phyloP scores from a whole-genome alignment of 495 filamentous ascomycete species.

The Xylaria flabelliformis region DNA sequence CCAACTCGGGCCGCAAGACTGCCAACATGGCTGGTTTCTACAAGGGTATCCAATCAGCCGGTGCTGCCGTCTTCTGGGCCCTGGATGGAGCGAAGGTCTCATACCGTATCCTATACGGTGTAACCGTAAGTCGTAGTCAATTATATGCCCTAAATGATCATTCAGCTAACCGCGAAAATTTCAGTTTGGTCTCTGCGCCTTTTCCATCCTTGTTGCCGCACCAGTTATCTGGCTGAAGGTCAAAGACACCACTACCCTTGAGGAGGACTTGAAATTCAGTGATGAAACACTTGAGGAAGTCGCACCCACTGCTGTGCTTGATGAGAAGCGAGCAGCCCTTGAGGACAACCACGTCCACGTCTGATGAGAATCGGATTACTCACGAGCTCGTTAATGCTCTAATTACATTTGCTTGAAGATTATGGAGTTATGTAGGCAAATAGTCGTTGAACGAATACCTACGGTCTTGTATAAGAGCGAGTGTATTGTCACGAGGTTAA shows the following conservation, averaged over 20 bases:
- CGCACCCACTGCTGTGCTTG: conserved; percentile 23
- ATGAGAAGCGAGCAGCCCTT: conserved; percentile 31
- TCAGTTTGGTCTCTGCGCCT: conserved; percentile 76
- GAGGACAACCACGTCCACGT: conserved; percentile 24
- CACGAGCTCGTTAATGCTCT: not conserved
- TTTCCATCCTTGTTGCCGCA: conserved; percentile 73
- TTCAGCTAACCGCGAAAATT: conserved; percentile 45
- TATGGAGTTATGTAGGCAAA: conserved; percentile 5
- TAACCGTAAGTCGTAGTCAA: conserved; percentile 44
- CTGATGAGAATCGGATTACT: not conserved
- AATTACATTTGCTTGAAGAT: not conserved
- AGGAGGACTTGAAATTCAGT: conserved; percentile 82
- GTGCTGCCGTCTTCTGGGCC: conserved; percentile 84
- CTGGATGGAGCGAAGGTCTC: conserved; percentile 68
- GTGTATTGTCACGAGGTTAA: not conserved
- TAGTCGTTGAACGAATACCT: not conserved
- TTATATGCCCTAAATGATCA: not conserved
- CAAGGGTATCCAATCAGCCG: conserved; percentile 90
- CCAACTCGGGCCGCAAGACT: conserved; percentile 87
- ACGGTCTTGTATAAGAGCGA: not conserved
- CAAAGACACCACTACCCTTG: conserved; percentile 71
- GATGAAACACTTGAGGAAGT: conserved; percentile 80
- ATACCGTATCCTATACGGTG: conserved; percentile 68
- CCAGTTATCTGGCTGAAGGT: conserved; percentile 82
- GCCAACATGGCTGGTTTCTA: conserved; percentile 96